phyloP scores from a whole-genome alignment of 768 basidiomycete species.

The Thelephora ganbajun region DNA sequence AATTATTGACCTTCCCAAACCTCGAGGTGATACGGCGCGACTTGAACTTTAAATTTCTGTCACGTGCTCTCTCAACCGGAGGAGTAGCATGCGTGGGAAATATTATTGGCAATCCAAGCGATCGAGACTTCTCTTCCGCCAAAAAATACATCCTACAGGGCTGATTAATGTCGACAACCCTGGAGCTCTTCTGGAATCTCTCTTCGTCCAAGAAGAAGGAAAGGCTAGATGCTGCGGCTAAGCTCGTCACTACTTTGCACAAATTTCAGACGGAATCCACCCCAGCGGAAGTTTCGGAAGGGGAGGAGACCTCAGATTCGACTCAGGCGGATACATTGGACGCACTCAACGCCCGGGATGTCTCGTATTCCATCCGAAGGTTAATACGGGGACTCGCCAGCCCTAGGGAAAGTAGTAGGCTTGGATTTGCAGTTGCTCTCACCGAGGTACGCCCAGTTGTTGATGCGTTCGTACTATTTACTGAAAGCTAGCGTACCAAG shows the following conservation, averaged over 20 bases:
- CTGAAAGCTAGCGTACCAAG: conserved; percentile 24
- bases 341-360: conserved; percentile 72
- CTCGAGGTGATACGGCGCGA: too few species aligned
- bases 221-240: conserved; percentile 73
- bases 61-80: too few species aligned
- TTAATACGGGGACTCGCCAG: conserved; percentile 83
- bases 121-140: not conserved
- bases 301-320: conserved; percentile 23
- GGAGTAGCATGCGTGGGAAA: too few species aligned
- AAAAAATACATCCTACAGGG: not conserved
- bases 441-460: conserved; percentile 56
- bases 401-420: conserved; percentile 81
- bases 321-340: conserved; percentile 43
- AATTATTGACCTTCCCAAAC: too few species aligned
- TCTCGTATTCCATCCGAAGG: conserved; percentile 81
- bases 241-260: conserved; percentile 69
- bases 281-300: conserved; percentile 30
- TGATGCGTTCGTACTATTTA: not conserved
- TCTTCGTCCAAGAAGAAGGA: conserved; percentile 71
- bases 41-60: too few species aligned
- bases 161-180: conserved; percentile 60
- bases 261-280: conserved; percentile 65
- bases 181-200: conserved; percentile 89
- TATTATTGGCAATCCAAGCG: too few species aligned
- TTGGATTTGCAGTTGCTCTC: conserved; percentile 92